Percentiles rank a stretch among this genome's conserved stretches.
Evolutionary conservation across 2,329 filamentous ascomycete species (phyloP).

Genomic region (Emydomyces testavorans): DNA sequence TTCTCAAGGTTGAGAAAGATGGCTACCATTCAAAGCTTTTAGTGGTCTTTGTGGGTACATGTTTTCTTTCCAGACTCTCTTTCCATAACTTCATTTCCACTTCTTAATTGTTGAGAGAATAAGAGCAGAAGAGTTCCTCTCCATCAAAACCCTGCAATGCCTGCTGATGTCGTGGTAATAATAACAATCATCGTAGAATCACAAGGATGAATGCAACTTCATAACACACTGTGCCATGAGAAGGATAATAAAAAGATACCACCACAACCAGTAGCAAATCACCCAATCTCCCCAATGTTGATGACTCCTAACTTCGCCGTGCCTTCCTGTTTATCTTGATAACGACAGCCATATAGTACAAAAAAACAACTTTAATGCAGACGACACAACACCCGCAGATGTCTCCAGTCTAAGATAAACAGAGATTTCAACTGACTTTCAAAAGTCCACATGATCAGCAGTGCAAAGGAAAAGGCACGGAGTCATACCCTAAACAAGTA

Average conservation of each 20-base stretch:
- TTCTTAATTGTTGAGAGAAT: background rate
- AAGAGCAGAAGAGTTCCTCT: background rate
- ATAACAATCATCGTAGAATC: slow-evolving; percentile 17
- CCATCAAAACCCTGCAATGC: slow-evolving; percentile 8
- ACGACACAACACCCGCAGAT: slow-evolving; percentile 11
- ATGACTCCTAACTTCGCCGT: slow-evolving; percentile 13
- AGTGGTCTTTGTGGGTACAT: slow-evolving; percentile 2
- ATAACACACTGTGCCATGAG: slow-evolving; percentile 10
- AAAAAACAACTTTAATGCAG: slow-evolving; percentile 12
- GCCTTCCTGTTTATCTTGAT: slow-evolving; percentile 14
- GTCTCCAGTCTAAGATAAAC: slow-evolving; percentile 10
- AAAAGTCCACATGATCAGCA: slow-evolving; percentile 7
- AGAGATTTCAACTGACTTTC: background rate
- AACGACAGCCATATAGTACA: slow-evolving; percentile 9
- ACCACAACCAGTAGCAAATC: slow-evolving; percentile 11
- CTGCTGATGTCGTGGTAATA: slow-evolving; percentile 8
- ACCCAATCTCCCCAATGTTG: slow-evolving; percentile 10
- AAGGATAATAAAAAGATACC: slow-evolving; percentile 13
- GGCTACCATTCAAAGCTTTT: slow-evolving; percentile 7
- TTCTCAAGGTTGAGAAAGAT: background rate
- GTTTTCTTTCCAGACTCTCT: slow-evolving; percentile 3
- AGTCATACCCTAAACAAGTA: slow-evolving; percentile 1
- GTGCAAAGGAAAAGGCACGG: slow-evolving; percentile 1
- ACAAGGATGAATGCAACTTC: slow-evolving; percentile 12
- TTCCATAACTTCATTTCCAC: background rate